Base-by-base conservation (phyloP, 768 basidiomycete genomes). In the Lactarius hatsudake region DNA sequence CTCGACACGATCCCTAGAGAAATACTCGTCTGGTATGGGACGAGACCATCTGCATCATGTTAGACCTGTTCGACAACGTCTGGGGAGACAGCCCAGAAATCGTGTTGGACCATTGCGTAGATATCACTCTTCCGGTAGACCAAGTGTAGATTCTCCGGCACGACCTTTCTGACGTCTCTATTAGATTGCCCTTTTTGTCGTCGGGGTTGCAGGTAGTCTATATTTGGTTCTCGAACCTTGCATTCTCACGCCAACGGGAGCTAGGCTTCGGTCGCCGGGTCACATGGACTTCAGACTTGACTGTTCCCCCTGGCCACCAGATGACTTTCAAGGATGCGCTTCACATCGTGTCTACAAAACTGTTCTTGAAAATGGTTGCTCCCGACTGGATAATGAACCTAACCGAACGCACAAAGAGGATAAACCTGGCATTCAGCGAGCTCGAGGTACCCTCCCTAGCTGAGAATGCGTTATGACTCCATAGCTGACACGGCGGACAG, bases 161-260 rank as follows among this genome's bases (percentile, higher is more conserved):
- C 32, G 34, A 57, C 54, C 17, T n/a, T 48, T 17, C 36, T 6
- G 40, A 45, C 17, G 23, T 36, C 30, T 48, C 12, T 10, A 32
- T 17, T 32, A 86, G 86, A 80, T 86, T 53, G 82, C 86, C 0
- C 79, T 87, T 4, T 82, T 84, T 60, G 81, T 86, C 40, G 84
- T 87, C 63, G 79, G 84, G 32, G 79, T 79, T 2, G 86, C 86
- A 67, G 85, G 68, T 69, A 36, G 3, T 40, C n/a, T 45, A 32
- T 34, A 26, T 40, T 38, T 18, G 5, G n/a, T 18, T 36, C 40
- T 36, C 8, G 5, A 17, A 30, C 12, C 10, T 63, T 23, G 2
- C 8, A 32, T 23, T 54, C 42, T 68, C 34, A 54, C 45, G 15
- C 34, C 20, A n/a, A 20, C 26, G 38, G 23, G 7, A 45, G n/a